A percentile compares a stretch with the other conserved stretches of the same genome.
phyloP scores from a whole-genome alignment of 768 basidiomycete species.

The Piloderma croceum region DNA sequence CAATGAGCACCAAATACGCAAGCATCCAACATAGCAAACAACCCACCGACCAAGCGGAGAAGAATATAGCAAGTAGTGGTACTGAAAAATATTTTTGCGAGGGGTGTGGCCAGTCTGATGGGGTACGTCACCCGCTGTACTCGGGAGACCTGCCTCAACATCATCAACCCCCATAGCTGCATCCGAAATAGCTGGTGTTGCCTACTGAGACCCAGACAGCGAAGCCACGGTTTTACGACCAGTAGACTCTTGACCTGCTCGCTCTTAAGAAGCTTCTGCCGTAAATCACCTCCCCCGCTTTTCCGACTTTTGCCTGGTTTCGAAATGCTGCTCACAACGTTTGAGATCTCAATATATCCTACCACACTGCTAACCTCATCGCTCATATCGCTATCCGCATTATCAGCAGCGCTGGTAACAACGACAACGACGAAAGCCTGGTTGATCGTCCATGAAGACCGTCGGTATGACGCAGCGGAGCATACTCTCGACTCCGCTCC shows the following conservation, averaged over 20 bases:
- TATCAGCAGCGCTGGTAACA: conserved; percentile 25
- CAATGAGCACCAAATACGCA: conserved; percentile 3
- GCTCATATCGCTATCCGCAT: conserved; percentile 41
- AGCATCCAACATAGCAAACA: conserved; percentile 16
- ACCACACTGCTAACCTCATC: conserved; percentile 41
- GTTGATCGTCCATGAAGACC: conserved; percentile 64
- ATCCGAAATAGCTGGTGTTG: too few species aligned
- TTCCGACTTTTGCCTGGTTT: conserved; percentile 34
- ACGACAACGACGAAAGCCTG: conserved; percentile 35
- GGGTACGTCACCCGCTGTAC: too few species aligned
- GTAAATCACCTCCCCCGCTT: conserved; percentile 59
- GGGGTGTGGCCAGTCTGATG: too few species aligned
- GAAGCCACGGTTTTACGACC: too few species aligned
- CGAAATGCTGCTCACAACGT: conserved; percentile 21
- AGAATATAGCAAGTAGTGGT: conserved; percentile 87
- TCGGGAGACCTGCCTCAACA: conserved; percentile 34
- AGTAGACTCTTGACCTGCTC: conserved; percentile 66
- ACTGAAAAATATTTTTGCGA: conserved; percentile 63
- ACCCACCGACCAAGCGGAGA: conserved; percentile 85
- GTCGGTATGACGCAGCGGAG: conserved; percentile 79
- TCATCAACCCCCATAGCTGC: conserved; percentile 53
- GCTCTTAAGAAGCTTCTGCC: conserved; percentile 76
- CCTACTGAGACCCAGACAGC: too few species aligned
- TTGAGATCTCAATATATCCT: conserved; percentile 35
- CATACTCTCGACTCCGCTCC: conserved; percentile 85